Evolutionary conservation across 2,329 filamentous ascomycete species (phyloP), one percentile per base, ranked within the genome.

Genomic region (Penicillium sclerotigenum): DNA sequence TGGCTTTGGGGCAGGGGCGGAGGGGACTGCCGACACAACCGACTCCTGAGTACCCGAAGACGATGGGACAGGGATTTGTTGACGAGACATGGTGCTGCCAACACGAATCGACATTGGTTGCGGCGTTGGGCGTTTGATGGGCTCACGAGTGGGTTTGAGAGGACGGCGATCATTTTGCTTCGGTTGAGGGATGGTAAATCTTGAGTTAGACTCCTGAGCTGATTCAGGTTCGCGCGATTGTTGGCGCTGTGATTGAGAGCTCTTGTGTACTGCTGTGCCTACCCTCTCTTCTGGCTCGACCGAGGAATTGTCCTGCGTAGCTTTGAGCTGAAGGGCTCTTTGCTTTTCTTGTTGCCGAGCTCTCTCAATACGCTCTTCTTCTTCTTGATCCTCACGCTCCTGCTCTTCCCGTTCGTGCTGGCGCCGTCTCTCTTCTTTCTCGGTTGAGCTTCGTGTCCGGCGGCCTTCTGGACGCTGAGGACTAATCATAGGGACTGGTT

Each of bases 21-120:
- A 60, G 67, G 77, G 61, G 55, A 77, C 60, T 68, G 75, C 63
- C 59, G 73, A 47, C 81, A 73, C 13, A 79, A 80, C 56, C 26
- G 68, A 59, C 33, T 88, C 87, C 56, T 86, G 82, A 16, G 84
- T 75, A 34, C 75, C 83, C 3, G 86, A 80, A 4, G 85, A 80
- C 37, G 71, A 70, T 10, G 69, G 56, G 28, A 77, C 54, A 7
- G 77, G 73, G 37, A 79, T 74, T 42, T 75, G 72, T 40, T 75
- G 72, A 52, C 78, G 76, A 20, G 77, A 77, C 37, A 75, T 66
- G 14, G 77, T 70, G 36, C 77, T 79, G n/a, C 77, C 77, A 20
- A 80, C 77, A 33, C 76, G 75, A 52, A 80, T 80, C 1, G 76
- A 77, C 26, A 80, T 75, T 11, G 77, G 77, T 51, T 77, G 76